A percentile compares a stretch with the other conserved stretches of the same genome.
Conservation (phyloP, 208 protist species). For the Trypanosoma congolense region DNA sequence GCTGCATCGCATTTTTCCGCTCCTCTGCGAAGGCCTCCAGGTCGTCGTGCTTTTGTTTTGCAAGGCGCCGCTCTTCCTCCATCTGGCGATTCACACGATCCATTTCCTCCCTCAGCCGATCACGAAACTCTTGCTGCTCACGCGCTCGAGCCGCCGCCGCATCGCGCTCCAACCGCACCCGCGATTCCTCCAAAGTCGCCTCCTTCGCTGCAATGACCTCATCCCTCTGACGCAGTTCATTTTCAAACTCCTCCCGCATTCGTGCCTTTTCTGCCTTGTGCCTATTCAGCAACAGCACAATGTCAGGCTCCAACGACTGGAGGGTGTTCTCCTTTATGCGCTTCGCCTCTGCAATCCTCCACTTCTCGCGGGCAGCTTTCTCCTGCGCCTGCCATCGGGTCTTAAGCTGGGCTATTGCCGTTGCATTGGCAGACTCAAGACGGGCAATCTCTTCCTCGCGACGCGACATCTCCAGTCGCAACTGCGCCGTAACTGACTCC, state of each 20-base stretch:
- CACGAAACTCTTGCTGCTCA: conserved; percentile 52
- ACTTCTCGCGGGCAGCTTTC: conserved; percentile 72
- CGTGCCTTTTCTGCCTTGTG: conserved; percentile 89
- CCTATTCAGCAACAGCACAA: conserved; percentile 86
- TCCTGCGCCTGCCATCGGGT: conserved; percentile 75
- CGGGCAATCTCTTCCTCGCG: conserved; percentile 44
- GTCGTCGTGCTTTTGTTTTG: conserved; percentile 48
- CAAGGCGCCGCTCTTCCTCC: conserved; percentile 52
- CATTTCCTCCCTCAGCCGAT: conserved; percentile 52
- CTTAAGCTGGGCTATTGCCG: conserved; percentile 60
- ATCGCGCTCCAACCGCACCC: conserved; percentile 52
- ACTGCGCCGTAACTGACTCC: conserved; percentile 51
- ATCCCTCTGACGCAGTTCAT: conserved; percentile 78
- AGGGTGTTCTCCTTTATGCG: conserved; percentile 88
- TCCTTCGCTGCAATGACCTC: conserved; percentile 75
- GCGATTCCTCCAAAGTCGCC: conserved; percentile 60
- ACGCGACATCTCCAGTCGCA: conserved; percentile 43
- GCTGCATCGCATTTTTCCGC: conserved; percentile 52
- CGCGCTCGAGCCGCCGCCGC: conserved; percentile 43
- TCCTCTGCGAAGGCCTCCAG: conserved; percentile 63
- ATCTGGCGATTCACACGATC: conserved; percentile 54
- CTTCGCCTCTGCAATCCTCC: conserved; percentile 80
- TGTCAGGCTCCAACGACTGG: conserved; percentile 89
- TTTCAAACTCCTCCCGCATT: conserved; percentile 84
- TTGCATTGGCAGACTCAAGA: conserved; percentile 61